These are phyloP conservation scores for Tuber melanosporum DNA, from an alignment of 495 filamentous ascomycete genomes.

Conservation along the genomic window DNA sequence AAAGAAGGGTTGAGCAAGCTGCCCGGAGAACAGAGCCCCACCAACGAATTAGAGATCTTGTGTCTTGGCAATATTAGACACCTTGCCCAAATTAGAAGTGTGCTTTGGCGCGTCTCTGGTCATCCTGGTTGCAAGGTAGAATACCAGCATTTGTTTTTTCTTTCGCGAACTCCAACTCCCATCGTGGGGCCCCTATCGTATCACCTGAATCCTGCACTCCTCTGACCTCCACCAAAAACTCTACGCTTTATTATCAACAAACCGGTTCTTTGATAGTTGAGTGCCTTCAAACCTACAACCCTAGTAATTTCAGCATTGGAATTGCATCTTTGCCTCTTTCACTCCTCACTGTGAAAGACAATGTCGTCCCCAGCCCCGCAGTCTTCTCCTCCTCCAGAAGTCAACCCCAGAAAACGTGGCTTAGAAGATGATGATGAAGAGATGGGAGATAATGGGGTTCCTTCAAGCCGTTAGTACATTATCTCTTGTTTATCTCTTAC, in stretches of 20 bases:
- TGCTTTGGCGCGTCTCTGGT: not conserved
- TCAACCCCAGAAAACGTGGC: constrained; percentile 36
- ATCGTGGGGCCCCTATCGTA: not conserved
- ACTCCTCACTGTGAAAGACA: not conserved
- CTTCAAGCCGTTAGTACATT: constrained; percentile 34
- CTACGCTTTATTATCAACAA: constrained; percentile 5
- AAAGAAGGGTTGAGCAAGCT: not conserved
- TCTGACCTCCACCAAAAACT: not conserved
- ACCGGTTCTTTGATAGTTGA: not conserved
- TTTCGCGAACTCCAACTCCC: not conserved
- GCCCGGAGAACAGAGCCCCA: not conserved
- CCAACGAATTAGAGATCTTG: not conserved
- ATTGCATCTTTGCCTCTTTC: not conserved
- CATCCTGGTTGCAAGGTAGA: not conserved
- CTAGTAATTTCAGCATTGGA: not conserved
- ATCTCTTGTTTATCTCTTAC: not conserved
- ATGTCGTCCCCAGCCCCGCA: constrained; percentile 40
- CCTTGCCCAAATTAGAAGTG: not conserved
- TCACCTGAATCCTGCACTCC: not conserved
- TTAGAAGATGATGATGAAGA: constrained; percentile 37
- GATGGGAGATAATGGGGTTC: constrained; percentile 29
- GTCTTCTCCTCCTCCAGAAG: constrained; percentile 36
- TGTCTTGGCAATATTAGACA: not conserved
- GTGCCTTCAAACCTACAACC: not conserved
- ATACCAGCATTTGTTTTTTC: not conserved